Evolutionary conservation across 2,329 filamentous ascomycete species (phyloP).

Genomic region (Penicillium occitanis): DNA sequence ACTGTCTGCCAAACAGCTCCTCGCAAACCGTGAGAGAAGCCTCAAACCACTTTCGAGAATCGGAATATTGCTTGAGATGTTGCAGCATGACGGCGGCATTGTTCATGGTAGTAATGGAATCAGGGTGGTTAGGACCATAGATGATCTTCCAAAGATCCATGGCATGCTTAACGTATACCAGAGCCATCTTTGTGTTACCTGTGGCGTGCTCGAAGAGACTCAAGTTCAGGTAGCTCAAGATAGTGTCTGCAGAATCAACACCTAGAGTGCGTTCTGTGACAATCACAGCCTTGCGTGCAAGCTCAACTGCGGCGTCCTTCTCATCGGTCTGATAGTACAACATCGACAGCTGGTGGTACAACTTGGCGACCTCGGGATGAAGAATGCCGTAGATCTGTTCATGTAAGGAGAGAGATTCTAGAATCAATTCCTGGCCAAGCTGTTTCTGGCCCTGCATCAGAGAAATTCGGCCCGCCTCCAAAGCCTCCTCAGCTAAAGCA

Average conservation of each 20-base stretch:
- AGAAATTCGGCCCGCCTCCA: conserved; percentile 95
- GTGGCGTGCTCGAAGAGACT: conserved; percentile 90
- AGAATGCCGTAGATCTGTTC: conserved; percentile 98
- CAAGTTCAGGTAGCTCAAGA: conserved; percentile 93
- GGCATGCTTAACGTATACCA: conserved; percentile 87
- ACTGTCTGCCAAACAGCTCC: conserved; percentile 81
- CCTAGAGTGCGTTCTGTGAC: conserved; percentile 93
- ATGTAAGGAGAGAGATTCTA: conserved; percentile 94
- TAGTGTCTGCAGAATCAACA: conserved; percentile 88
- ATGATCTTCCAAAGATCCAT: conserved; percentile 96
- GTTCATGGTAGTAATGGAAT: conserved; percentile 98
- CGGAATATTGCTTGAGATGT: conserved; percentile 88
- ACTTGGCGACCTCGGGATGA: conserved; percentile 90
- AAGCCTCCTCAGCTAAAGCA: conserved; percentile 86
- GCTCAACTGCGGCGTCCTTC: conserved; percentile 90
- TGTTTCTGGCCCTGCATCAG: conserved; percentile 93
- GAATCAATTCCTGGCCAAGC: conserved; percentile 87
- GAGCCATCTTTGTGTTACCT: conserved; percentile 83
- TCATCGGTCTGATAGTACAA: conserved; percentile 97
- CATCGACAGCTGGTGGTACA: conserved; percentile 93
- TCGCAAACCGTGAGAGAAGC: conserved; percentile 87
- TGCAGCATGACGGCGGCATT: conserved; percentile 99
- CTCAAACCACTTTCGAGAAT: conserved; percentile 96
- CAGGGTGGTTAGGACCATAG: conserved; percentile 88
- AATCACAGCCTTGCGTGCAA: conserved; percentile 94